These are phyloP conservation scores for Tritrichomonas foetus DNA, from an alignment of 208 protist genomes.

Conservation along the genomic window DNA sequence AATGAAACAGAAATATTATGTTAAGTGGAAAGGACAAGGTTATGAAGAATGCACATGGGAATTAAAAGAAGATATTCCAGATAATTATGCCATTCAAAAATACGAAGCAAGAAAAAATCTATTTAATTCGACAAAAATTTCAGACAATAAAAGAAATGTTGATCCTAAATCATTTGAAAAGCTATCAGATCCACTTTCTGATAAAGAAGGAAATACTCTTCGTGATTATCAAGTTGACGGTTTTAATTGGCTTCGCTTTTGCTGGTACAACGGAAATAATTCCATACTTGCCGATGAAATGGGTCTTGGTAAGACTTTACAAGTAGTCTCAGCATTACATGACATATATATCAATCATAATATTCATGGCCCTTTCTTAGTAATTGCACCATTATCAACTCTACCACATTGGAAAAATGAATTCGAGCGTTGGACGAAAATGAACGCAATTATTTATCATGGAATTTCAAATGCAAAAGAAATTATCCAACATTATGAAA, in stretches of 20 bases:
- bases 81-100: not conserved
- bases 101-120: not conserved
- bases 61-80: not conserved
- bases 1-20: conserved; percentile 50
- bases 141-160: not conserved
- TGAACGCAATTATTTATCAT: conserved; percentile 46
- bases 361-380: conserved; percentile 54
- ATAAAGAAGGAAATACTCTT: conserved; percentile 36
- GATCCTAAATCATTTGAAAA: not conserved
- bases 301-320: conserved; percentile 55
- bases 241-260: conserved; percentile 83
- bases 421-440: conserved; percentile 41
- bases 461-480: not conserved
- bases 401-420: conserved; percentile 54
- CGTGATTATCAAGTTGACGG: conserved; percentile 42
- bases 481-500: conserved; percentile 27
- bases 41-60: conserved; percentile 65
- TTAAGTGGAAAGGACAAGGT: conserved; percentile 60
- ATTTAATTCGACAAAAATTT: not conserved
- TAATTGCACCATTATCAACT: conserved; percentile 59
- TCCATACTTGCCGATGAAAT: conserved; percentile 96
- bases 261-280: conserved; percentile 83
- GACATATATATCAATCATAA: not conserved
- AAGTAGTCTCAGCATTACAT: not conserved
- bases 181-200: not conserved